Conservation (phyloP, 148 eudicot species). For the Chenopodium album region DNA sequence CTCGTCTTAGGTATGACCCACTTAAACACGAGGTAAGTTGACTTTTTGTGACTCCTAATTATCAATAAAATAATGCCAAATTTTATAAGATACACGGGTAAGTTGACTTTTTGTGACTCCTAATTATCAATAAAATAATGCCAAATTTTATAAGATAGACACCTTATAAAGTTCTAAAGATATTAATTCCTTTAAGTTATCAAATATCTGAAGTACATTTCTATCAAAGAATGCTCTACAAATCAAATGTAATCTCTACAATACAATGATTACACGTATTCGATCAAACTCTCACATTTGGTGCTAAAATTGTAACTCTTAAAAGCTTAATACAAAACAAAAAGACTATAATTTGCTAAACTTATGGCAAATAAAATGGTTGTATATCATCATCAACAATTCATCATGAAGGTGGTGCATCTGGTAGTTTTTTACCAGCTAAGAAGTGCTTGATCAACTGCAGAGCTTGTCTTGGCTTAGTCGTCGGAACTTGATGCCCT, state of each 20-base stretch:
- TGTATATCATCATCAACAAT: background rate
- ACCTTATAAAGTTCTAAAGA: too few relatives aligned
- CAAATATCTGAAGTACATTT: background rate
- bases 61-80: too few relatives aligned
- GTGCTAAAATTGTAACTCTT: background rate
- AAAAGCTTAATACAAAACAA: background rate
- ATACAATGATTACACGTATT: background rate
- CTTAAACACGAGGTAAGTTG: too few relatives aligned
- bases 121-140: too few relatives aligned
- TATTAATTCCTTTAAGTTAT: too few relatives aligned
- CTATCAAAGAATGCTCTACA: background rate
- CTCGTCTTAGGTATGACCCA: too few relatives aligned
- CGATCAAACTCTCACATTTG: background rate
- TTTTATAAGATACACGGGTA: too few relatives aligned
- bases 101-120: too few relatives aligned
- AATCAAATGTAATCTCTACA: background rate
- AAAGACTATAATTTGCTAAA: background rate
- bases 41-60: too few relatives aligned
- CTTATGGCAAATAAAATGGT: background rate
- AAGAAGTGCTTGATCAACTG: conserved; percentile 40
- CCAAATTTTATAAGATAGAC: too few relatives aligned
- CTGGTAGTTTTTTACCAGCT: conserved; percentile 30
- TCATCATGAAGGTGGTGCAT: conserved; percentile 30
- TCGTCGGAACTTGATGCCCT: conserved; percentile 67
- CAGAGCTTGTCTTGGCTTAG: conserved; percentile 50